phyloP scores from a whole-genome alignment of 805 yeast genomes.

The Candida insectorum region DNA sequence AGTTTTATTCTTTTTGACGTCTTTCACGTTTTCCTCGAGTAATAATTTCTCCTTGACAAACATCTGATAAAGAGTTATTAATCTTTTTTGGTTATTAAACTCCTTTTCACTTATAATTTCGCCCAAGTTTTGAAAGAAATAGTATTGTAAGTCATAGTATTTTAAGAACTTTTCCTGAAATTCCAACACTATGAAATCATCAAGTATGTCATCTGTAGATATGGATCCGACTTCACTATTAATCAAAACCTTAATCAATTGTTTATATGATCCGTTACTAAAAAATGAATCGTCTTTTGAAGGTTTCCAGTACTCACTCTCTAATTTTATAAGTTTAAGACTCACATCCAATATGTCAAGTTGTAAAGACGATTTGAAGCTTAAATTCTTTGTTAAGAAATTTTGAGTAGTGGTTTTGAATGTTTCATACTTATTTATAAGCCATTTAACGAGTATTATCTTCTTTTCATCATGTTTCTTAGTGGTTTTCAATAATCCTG shows the following conservation, averaged over 20 bases:
- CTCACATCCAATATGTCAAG: slow-evolving; percentile 51
- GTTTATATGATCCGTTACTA: slow-evolving; percentile 52
- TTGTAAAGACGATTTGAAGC: slow-evolving; percentile 50
- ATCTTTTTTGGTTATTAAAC: slow-evolving; percentile 13
- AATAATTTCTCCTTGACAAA: slow-evolving; percentile 29
- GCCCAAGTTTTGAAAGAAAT: slow-evolving; percentile 54
- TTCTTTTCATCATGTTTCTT: slow-evolving; percentile 42
- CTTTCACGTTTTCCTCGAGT: slow-evolving; percentile 21
- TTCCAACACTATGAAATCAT: slow-evolving; percentile 49
- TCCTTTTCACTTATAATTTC: slow-evolving; percentile 20
- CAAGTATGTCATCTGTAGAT: slow-evolving; percentile 45
- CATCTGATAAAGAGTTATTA: slow-evolving; percentile 41
- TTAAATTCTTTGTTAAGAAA: slow-evolving; percentile 37
- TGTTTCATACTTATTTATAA: slow-evolving; percentile 52
- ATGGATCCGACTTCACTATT: slow-evolving; percentile 31
- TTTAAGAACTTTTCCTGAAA: slow-evolving; percentile 51
- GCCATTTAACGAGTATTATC: slow-evolving; percentile 57
- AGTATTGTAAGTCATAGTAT: slow-evolving; percentile 77
- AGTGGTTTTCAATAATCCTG: slow-evolving; percentile 35
- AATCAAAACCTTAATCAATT: slow-evolving; percentile 32
- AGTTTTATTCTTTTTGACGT: slow-evolving; percentile 24
- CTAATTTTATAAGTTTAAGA: slow-evolving; percentile 55
- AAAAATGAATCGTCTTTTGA: slow-evolving; percentile 54
- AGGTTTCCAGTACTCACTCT: slow-evolving; percentile 52
- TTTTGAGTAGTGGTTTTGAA: slow-evolving; percentile 46